Base-by-base conservation (phyloP, 768 basidiomycete species). In the Nevesoporus exiguus region DNA sequence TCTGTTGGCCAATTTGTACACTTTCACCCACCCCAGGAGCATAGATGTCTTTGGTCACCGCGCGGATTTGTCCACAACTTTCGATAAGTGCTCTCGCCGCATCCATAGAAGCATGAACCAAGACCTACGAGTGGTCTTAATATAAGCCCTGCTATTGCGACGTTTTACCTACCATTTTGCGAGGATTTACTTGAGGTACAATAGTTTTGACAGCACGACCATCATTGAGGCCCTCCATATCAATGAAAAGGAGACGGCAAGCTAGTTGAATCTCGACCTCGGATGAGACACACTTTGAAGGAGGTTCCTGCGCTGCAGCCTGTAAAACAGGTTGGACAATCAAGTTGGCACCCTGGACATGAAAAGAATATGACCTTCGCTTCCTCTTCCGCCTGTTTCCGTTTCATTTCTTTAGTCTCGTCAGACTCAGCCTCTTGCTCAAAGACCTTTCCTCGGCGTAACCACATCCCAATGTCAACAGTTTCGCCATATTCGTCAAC, bases 401-500 rank as follows among this genome's bases (percentile, higher is more conserved):
- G 77, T 66, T 84, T 87, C 17, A 78, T 77, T 64, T 93, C 86
- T 64, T 86, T 88, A 10, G 76, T 74, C 52, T 93, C 92, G 37
- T 92, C 90, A 34, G 80, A 86, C 69, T 93, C 92, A 0, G 84
- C 86, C 56, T 94, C 89, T 61, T 96, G 90, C 71, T 96, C 94
- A 44, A 97, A 81, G 40, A 89, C 85, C 72, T 89, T 90, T 0
- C 94, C 91, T 65, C 92, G 91, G 56, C 93, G 78, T 54, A 98
- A 69, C 97, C 97, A 99, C 82, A 93, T 88, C 3, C 89, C 93
- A 7, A 98, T 88, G 69, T 98, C 97, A 48, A 98, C 77, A 10
- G 85, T 88, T 76, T 99, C 97, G 9, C 97, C 97, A 67, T 92
- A 99, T 61, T 90, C 91, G 66, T 99, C 97, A 21, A 98, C 90